These are phyloP conservation scores for Aspergillus ibericus DNA, from an alignment of 2,329 filamentous ascomycete genomes.

Conservation along the genomic window DNA sequence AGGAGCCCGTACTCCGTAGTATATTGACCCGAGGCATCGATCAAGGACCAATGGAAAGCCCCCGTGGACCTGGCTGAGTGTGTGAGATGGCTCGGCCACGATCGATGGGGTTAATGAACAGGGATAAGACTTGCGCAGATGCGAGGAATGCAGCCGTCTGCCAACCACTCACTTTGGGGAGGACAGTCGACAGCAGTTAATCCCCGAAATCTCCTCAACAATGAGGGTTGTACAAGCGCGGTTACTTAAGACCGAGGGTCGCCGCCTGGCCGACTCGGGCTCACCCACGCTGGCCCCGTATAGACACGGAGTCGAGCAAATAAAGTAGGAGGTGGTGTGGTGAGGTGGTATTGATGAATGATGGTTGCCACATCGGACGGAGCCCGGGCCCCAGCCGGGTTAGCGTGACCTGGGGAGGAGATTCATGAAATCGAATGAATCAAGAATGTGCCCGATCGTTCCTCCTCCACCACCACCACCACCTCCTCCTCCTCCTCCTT, in stretches of 20 bases:
- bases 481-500: no score
- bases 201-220: background rate
- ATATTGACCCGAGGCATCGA: background rate
- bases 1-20: background rate
- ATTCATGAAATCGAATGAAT: background rate
- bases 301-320: background rate
- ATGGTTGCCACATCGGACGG: background rate
- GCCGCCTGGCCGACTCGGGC: background rate
- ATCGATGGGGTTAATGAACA: slow-evolving; percentile 10
- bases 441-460: background rate
- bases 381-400: background rate
- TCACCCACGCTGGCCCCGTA: background rate
- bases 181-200: background rate
- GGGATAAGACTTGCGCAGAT: slow-evolving; percentile 4
- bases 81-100: background rate
- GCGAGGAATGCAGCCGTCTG: background rate
- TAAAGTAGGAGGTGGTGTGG: background rate
- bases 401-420: background rate
- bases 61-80: no score
- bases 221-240: background rate
- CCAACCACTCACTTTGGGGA: background rate
- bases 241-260: background rate
- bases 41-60: background rate
- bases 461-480: no score
- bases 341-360: background rate